Evolutionary conservation across 2,329 filamentous ascomycete genomes (phyloP), one percentile per base, ranked within the genome.

Genomic region (Cryoendolithus antarcticus): DNA sequence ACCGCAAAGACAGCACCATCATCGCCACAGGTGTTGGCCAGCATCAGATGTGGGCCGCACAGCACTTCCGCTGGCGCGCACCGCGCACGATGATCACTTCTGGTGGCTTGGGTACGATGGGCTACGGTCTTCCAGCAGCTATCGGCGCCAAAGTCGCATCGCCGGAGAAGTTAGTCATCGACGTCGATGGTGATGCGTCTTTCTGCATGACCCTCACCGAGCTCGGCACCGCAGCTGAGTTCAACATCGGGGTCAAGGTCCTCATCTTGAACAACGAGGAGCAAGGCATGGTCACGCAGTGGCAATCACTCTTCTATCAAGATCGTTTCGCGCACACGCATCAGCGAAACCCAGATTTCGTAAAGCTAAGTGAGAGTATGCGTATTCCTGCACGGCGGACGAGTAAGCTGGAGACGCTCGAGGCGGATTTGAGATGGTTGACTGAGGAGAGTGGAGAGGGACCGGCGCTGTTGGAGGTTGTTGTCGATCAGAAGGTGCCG

Each of bases 171-270:
- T 75, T 93, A 37, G 89, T 96, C 44, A 77, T 96, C 43, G 89
- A 96, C 62, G 93, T 96, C 55, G 91, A 98, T 59, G 91, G 91
- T 46, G 91, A 96, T 60, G 91, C 89, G n/a, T 95, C 88, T 3
- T 96, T 98, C 70, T 85, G 86, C 72, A 96, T 98, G 91, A 96
- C 91, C 4, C 72, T 95, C 43, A 95, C 89, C 1, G 91, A 98
- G 67, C 77, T 98, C 38, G 84, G 82, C 34, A 95, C 89, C 2
- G 88, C 88, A 32, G 77, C 83, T 6, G 88, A 98, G 65, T 96
- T 96, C 71, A 84, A 91, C 67, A 95, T 96, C 60, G 88, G 84
- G 48, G 80, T 93, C 62, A 96, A 96, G 74, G 74, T 96, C 44
- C 86, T 96, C 52, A 72, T 96, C 19, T 64, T 98, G 40, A 96